Evolutionary conservation across 83 land plant species (phyloP), one percentile per base, ranked within the genome.

Genomic region (Thuja plicata): DNA sequence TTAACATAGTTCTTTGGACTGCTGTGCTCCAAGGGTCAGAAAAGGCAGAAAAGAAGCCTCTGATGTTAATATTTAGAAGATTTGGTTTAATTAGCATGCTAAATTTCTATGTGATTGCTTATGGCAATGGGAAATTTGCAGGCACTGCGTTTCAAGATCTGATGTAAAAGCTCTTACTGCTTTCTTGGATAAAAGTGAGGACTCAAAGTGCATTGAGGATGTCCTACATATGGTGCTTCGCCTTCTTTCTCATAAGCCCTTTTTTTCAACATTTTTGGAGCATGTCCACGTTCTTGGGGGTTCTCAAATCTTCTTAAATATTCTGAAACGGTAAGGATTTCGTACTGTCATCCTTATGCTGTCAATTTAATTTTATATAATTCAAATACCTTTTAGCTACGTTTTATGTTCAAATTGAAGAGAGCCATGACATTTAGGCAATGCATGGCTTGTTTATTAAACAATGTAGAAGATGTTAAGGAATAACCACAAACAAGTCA

Each of bases 141-240:
- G 99, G 93, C 93, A 98, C 87, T 87, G 88, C 60, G 92, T 94
- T 86, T 46, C 88, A 62, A 79, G 89, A 46, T 89, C 97, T 11
- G 99, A 98, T 91, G 85, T 94, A 77, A 97, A 94, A 87, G 94
- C 96, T 70, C 95, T 97, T 85, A 88, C 94, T 62, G 91, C 99
- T 1, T 98, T 95, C 89, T 93, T 96, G 77, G 98, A 95, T 87
- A 94, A 89, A 87, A 95, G 94, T 87, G 96, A 94, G 66, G 99
- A 98, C 87, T 90, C 92, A 89, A 88, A 91, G 27, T 97, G 99
- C 91, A 90, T 95, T 71, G 98, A 97, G 92, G 99, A 98, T 94
- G 97, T 96, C 84, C 82, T 98, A 86, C 95, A 98, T 88, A 95
- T 96, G 99, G 92, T 98, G 50, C 94, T 97, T 50, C 95, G 99